phyloP scores from a whole-genome alignment of 768 basidiomycete genomes.

The Mycena albidolilacea region DNA sequence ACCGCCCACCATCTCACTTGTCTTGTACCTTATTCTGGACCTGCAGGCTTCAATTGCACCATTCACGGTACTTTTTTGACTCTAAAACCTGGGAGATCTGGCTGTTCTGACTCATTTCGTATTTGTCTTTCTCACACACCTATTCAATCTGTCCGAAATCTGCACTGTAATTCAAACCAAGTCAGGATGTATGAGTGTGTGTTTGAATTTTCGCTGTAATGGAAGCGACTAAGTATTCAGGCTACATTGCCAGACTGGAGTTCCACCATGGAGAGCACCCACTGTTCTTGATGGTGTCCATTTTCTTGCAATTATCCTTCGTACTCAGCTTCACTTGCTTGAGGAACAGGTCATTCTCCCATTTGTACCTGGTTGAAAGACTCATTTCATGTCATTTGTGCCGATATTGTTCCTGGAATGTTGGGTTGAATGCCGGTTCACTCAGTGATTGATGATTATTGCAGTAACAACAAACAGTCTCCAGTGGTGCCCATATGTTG shows the following conservation, averaged over 20 bases:
- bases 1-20: conserved; percentile 4
- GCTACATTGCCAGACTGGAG: too few relatives aligned
- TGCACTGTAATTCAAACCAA: neutral
- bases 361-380: too few relatives aligned
- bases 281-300: neutral
- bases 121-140: conserved; percentile 1
- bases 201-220: neutral
- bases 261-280: too few relatives aligned
- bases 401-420: too few relatives aligned
- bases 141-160: neutral
- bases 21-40: neutral
- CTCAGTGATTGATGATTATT: too few relatives aligned
- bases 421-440: too few relatives aligned
- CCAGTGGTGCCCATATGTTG: too few relatives aligned
- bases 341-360: neutral
- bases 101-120: conserved; percentile 5
- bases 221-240: too few relatives aligned
- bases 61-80: neutral
- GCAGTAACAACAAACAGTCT: too few relatives aligned
- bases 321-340: neutral
- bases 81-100: neutral
- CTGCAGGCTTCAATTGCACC: neutral
- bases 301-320: conserved; percentile 4
- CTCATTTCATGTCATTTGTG: too few relatives aligned
- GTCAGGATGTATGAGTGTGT: neutral